These are phyloP conservation scores for Pseudocercospora crystallina DNA, from an alignment of 2,329 filamentous ascomycete genomes.

Conservation along the genomic window DNA sequence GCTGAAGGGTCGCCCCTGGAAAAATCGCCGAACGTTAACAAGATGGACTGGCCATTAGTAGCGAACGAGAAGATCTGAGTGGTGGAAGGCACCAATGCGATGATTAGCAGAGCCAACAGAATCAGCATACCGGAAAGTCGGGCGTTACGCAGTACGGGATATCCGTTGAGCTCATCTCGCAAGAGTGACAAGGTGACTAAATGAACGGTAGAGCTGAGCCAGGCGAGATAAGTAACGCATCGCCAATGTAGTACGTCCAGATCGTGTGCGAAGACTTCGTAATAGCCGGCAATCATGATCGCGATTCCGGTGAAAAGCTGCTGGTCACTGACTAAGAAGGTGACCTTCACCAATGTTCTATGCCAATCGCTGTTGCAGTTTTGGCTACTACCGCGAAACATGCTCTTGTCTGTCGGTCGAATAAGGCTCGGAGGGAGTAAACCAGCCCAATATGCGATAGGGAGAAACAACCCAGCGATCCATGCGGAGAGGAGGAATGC, in stretches of 20 bases:
- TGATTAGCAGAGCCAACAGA: conserved; percentile 7
- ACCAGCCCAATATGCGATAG: conserved; percentile 6
- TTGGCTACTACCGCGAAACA: conserved; percentile 5
- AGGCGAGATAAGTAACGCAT: conserved; percentile 16
- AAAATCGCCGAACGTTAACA: too few relatives aligned
- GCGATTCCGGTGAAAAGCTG: conserved; percentile 20
- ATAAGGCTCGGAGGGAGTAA: conserved; percentile 5
- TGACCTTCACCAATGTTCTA: background rate
- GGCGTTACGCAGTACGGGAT: background rate
- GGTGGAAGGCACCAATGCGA: conserved; percentile 5
- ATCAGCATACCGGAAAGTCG: conserved; percentile 10
- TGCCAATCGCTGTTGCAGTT: background rate
- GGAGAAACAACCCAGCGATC: background rate
- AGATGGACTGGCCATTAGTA: too few relatives aligned
- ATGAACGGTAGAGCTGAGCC: conserved; percentile 22
- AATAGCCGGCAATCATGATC: conserved; percentile 14
- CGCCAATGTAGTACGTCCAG: conserved; percentile 16
- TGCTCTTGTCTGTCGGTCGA: background rate
- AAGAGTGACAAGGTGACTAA: conserved; percentile 17
- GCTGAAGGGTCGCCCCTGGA: too few relatives aligned
- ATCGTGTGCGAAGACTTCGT: background rate
- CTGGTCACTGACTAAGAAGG: conserved; percentile 16
- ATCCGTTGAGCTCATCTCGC: conserved; percentile 3
- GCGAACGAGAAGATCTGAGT: too few relatives aligned
- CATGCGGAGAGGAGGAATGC: conserved; percentile 6